Base-by-base conservation (phyloP, 495 filamentous ascomycete genomes). In the Lasiosphaeria hispida region DNA sequence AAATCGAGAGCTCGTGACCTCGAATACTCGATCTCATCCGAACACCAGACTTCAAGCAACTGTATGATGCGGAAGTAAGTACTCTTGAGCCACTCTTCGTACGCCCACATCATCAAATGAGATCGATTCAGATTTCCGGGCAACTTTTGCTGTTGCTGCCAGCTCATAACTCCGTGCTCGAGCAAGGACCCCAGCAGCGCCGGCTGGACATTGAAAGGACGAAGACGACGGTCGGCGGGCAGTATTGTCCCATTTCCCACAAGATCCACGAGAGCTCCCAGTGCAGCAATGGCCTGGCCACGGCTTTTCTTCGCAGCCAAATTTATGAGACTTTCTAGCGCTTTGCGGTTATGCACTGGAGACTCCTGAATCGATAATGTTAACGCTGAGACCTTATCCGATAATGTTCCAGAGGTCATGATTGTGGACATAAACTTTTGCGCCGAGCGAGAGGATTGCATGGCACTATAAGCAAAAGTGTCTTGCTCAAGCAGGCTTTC, bases 351-450 rank as follows among this genome's bases (percentile, higher is more conserved):
- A 65, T 98, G 94, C 45, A 97, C 73, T 5, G 94, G 94, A 3
- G 94, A 97, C 68, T 97, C 94, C 74, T 98, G 94, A 11, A 96
- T 87, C 19, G 91, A 87, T 45, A 98, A 77, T 1, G 94, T 98
- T 63, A 97, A 74, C 6, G 94, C 94, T 3, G 95, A 97, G 33
- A 97, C 89, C 71, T 96, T 97, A 74, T 98, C 94, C 36, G 91
- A 94, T 51, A 96, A 80, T 7, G 95, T 98, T 75, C 94, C 94
- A 1, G 92, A 91, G 13, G 91, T 76, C 94, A 98, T 97, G 69
- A 98, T 96, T 5, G 91, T 95, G 1, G 89, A 88, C 76, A 97
- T 85, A 77, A 97, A 98, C 71, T 88, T 94, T 67, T 92, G 86
- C 9, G 92, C 89, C 1, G 94, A 96, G 41, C 89, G 87, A 18